Percentiles rank a stretch among this genome's conserved stretches.
Evolutionary conservation across 306 rosid species (phyloP).

Genomic region (Amphicarpaea edgeworthii): DNA sequence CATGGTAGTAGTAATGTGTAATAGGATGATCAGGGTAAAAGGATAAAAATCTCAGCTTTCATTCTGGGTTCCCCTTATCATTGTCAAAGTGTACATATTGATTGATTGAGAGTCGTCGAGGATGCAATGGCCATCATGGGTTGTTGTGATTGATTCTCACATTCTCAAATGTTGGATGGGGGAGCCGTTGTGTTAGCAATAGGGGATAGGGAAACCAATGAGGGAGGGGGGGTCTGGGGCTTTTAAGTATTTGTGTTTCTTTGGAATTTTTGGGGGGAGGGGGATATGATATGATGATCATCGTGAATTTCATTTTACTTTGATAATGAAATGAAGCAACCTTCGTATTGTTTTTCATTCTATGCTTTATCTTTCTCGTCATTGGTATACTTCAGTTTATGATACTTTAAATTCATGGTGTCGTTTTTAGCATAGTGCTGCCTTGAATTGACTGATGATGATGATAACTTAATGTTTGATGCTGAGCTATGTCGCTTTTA

Average conservation of each 20-base stretch:
- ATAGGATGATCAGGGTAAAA: too few species aligned
- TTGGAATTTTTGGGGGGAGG: slow-evolving; percentile 24
- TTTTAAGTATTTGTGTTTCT: slow-evolving; percentile 35
- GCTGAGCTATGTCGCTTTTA: background rate
- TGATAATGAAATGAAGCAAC: slow-evolving; percentile 47
- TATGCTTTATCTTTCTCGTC: slow-evolving; percentile 14
- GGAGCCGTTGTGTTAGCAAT: slow-evolving; percentile 31
- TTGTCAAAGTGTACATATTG: slow-evolving; percentile 43
- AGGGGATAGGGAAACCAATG: background rate
- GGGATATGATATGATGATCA: slow-evolving; percentile 1
- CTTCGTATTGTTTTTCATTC: slow-evolving; percentile 21
- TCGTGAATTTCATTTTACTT: slow-evolving; percentile 36
- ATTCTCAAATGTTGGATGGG: slow-evolving; percentile 14
- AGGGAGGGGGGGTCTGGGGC: background rate
- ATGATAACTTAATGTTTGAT: background rate
- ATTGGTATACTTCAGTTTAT: slow-evolving; percentile 24
- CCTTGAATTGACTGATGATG: slow-evolving; percentile 27
- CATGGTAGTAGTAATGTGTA: slow-evolving; percentile 51
- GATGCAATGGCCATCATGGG: background rate
- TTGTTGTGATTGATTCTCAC: background rate
- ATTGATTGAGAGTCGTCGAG: background rate
- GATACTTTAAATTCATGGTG: slow-evolving; percentile 33
- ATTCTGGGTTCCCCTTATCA: slow-evolving; percentile 27
- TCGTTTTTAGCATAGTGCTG: background rate
- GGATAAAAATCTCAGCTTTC: slow-evolving; percentile 31